Base-by-base conservation (phyloP, 2,329 filamentous ascomycete species). In the Ascochyta clinopodiicola region DNA sequence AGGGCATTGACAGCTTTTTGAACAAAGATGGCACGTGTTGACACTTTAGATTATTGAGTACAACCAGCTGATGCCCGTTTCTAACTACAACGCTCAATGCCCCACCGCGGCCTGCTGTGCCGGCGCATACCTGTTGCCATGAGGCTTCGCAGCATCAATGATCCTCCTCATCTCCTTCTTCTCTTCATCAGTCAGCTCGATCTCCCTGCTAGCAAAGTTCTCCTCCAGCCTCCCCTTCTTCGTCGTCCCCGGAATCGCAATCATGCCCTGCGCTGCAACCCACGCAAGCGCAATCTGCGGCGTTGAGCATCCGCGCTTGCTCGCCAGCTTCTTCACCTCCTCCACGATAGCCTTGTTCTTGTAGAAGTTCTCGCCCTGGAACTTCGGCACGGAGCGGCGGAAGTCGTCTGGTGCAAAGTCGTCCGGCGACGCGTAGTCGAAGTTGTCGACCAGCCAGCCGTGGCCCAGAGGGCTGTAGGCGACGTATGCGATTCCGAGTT, bases 221-320 rank as follows among this genome's bases (percentile, higher is more conserved):
- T 66, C 66, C 42, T 61, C 53, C 31, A 70, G 29, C n/a, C 66
- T 42, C 7, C 42, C 27, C 15, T 38, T 15, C 52, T 64, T 66
- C 5, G 66, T 70, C 27, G 68, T 71, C 3, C 82, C 82, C 0
- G 82, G 82, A 51, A 84, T 88, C 0, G 87, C 82, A 63, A 90
- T 80, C 75, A 62, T 70, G 2, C 78, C 68, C 44, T 75, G 72
- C 3, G 56, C 40, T 29, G 66, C 43, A 3, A 75, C 57, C 70
- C 71, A 75, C 1, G 70, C 71, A 2, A 74, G 49, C 0, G 83
- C 81, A 32, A 90, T 68, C 68, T 90, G 87, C 0, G 79, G 78
- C 0, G 82, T 62, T 0, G 86, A 86, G 49, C 77, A 80, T 1
- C 76, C 79, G 70, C 88, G 87, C 53, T 62, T 57, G 21, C 50